Base-by-base conservation (phyloP, 2,329 filamentous ascomycete genomes). In the Cytospora piceae region DNA sequence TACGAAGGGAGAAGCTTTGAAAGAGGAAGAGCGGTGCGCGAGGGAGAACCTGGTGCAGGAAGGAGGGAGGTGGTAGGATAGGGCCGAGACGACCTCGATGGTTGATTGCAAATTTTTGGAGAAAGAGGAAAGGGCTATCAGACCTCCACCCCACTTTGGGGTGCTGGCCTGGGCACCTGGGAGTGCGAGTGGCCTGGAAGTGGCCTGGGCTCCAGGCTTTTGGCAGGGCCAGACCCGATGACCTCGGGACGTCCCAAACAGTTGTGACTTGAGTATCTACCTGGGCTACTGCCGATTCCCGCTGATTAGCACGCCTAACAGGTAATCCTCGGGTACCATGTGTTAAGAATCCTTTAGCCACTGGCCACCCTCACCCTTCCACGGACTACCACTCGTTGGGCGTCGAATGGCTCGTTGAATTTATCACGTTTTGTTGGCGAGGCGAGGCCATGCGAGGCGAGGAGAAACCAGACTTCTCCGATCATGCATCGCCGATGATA, bases 61-160 rank as follows among this genome's bases (percentile, higher is more conserved):
- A 31, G 29, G 60, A 56, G 55, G 60, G 60, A 62, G 53, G 60
- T 61, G 59, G 60, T 49, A 49, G 46, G 46, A 49, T 49, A 63
- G 60, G 60, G 60, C 60, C 60, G 52, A 54, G 56, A 52, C 52
- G 60, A 63, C 56, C 39, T 49, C 39, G 60, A 63, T 63, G 60
- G 60, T 63, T 57, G 60, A 63, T 63, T 63, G 60, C 60, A 63
- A 63, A 63, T 57, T 63, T 63, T 63, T 57, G 60, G 60, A 62
- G 60, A 62, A 53, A 63, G 60, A 63, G 53, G 60, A 63, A 62
- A 54, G 60, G 52, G 60, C 60, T 49, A 49, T 49, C 46, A 49
- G 34, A 49, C 46, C 46, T 57, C 60, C 60, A 63, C 60, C 60
- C 60, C 60, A 62, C 60, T 62, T 54, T 62, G 54, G 54, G 59